Conservation (phyloP, 1,139 yeast genomes). For the Pichia sp. region DNA sequence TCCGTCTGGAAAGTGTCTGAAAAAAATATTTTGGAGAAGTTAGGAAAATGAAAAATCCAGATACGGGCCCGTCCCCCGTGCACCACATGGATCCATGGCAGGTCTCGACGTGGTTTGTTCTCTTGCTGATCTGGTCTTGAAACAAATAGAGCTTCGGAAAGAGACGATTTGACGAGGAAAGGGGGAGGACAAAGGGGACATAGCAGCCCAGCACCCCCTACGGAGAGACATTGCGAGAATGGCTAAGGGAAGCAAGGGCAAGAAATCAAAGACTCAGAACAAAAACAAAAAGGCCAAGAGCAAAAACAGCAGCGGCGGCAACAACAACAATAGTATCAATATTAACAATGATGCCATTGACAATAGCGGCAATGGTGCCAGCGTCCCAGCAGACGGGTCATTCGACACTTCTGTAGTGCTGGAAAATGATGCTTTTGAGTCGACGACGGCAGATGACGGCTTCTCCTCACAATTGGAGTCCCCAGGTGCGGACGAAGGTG, state of each 20-base stretch:
- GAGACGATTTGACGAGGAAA: not conserved
- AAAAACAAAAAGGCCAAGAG: not conserved
- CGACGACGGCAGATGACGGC: not conserved
- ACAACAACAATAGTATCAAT: not conserved
- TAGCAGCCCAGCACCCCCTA: not conserved
- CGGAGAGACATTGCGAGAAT: not conserved
- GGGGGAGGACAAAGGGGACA: not conserved
- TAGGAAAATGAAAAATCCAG: not conserved
- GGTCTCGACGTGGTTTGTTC: not conserved
- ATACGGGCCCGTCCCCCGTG: not conserved
- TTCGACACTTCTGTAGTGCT: not conserved
- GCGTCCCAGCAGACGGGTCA: not conserved
- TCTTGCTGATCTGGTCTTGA: slow-evolving; percentile 1
- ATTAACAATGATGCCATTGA: not conserved
- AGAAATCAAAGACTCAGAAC: not conserved
- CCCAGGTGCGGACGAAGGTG: no score
- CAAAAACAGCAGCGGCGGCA: not conserved
- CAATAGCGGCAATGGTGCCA: not conserved
- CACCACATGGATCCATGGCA: not conserved
- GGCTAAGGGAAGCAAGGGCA: slow-evolving; percentile 1
- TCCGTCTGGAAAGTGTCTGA: not conserved
- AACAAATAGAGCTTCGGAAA: not conserved
- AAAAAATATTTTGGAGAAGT: not conserved
- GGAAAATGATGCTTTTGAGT: not conserved
- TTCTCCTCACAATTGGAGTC: not conserved